These are phyloP conservation scores for Diaporthe longicolla DNA, from an alignment of 2,329 filamentous ascomycete species.

Conservation along the genomic window DNA sequence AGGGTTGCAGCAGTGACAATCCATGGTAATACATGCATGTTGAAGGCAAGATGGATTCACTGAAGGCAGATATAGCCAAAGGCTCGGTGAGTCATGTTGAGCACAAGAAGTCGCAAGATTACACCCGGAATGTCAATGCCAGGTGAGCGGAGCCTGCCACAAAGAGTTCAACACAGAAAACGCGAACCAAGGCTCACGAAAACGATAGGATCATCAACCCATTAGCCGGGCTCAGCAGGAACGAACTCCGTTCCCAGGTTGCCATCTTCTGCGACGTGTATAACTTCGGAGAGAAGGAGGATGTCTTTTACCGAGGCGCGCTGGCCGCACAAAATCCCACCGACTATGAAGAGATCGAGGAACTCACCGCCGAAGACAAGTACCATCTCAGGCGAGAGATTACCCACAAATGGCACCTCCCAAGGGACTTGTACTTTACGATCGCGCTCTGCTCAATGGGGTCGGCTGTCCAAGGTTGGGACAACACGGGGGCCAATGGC, in stretches of 20 bases:
- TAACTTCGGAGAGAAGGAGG: conserved; percentile 69
- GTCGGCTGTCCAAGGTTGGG: conserved; percentile 66
- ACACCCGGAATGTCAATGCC: conserved; percentile 51
- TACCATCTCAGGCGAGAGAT: conserved; percentile 69
- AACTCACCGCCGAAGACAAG: conserved; percentile 61
- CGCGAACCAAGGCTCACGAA: neutral
- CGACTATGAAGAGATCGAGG: conserved; percentile 72
- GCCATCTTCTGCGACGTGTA: conserved; percentile 72
- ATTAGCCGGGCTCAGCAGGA: conserved; percentile 66
- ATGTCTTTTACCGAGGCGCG: conserved; percentile 76
- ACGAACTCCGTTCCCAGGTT: conserved; percentile 66
- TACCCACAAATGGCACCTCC: conserved; percentile 77
- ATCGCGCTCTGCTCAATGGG: conserved; percentile 69
- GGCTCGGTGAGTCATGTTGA: conserved; percentile 41
- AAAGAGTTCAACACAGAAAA: neutral
- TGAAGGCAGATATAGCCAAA: neutral
- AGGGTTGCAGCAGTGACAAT: neutral
- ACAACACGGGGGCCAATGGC: conserved; percentile 50
- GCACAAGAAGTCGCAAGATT: conserved; percentile 46
- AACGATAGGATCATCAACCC: conserved; percentile 64
- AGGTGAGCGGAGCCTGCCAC: conserved; percentile 44
- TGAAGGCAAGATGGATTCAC: conserved; percentile 2
- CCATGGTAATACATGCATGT: neutral
- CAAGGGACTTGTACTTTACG: conserved; percentile 75
- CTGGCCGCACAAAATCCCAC: conserved; percentile 79